A percentile compares a stretch with the other conserved stretches of the same genome.
phyloP scores from a whole-genome alignment of 495 filamentous ascomycete genomes.

The Pyronema omphalodes region DNA sequence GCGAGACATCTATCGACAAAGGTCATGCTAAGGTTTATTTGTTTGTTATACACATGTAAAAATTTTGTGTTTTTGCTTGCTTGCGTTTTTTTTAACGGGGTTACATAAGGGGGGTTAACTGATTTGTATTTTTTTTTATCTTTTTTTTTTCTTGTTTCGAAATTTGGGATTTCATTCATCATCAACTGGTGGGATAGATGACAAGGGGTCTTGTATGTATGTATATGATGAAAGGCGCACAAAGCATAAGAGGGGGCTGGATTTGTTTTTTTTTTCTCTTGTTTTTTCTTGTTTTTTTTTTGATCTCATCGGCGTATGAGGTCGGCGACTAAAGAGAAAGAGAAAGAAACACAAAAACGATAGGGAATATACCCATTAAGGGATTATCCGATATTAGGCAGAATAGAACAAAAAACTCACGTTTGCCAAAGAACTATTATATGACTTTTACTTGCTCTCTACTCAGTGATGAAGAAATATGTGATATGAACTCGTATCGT shows the following conservation, averaged over 20 bases:
- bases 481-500: too few species aligned
- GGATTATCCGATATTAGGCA: too few species aligned
- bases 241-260: background rate
- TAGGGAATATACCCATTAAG: too few species aligned
- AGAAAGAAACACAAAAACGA: too few species aligned
- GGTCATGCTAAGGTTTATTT: background rate
- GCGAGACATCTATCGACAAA: background rate
- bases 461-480: too few species aligned
- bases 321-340: too few species aligned
- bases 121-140: background rate
- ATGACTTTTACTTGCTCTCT: too few species aligned
- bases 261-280: background rate
- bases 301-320: too few species aligned
- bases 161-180: background rate
- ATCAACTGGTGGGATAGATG: background rate
- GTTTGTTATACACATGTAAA: constrained; percentile 2
- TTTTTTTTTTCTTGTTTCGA: background rate
- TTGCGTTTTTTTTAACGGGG: constrained; percentile 7
- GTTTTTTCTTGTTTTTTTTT: background rate
- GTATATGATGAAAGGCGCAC: background rate
- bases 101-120: background rate
- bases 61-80: constrained; percentile 13
- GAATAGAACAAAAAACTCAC: too few species aligned
- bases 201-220: too few species aligned
- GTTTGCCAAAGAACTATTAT: too few species aligned